Base-by-base conservation (phyloP, 2,329 filamentous ascomycete species). In the Nemania serpens region DNA sequence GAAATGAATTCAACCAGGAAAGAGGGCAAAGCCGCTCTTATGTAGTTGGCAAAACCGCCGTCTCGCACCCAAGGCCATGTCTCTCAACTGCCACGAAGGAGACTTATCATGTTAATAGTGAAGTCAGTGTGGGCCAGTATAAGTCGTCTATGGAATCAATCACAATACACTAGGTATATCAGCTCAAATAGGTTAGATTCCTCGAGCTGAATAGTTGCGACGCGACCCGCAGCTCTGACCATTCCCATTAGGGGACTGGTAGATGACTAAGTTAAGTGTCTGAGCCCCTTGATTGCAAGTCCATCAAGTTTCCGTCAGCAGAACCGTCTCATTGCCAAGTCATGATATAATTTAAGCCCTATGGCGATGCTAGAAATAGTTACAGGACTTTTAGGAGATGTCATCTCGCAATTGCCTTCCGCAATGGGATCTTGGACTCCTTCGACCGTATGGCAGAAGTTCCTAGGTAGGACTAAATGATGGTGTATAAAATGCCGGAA, bases 401-500 rank as follows among this genome's bases (percentile, higher is more conserved):
- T 34, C 15, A 53, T 53, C 50, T 53, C 50, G 39, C 50, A 53
- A 53, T 53, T 53, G 37, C 39, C 20, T 53, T 53, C 50, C 34
- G 13, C 17, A 53, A 43, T 53, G 39, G 48, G 48, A 36, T 39
- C 13, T n/a, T 50, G 34, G 22, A 18, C n/a, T 15, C n/a, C 34
- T 50, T 50, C 18, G 13, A 18, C 18, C 18, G 20, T 20, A 20
- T 45, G 18, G 1, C 42, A 45, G 25, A 45, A 3, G 42, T 15
- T 20, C 3, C 9, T 5, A 25, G 18, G 42, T 13, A 25, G 12
- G 18, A 25, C 17, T 10, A 45, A 7, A 29, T 29, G 42, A 20
- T 43, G 25, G 42, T 45, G 13, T 20, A 45, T 45, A 45, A 45
- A 45, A 45, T 25, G 11, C 6, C 3, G 42, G 6, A 15, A 18